Evolutionary conservation across 306 rosid genomes (phyloP), one percentile per base, ranked within the genome.

Genomic region (Cicer yamashitae): DNA sequence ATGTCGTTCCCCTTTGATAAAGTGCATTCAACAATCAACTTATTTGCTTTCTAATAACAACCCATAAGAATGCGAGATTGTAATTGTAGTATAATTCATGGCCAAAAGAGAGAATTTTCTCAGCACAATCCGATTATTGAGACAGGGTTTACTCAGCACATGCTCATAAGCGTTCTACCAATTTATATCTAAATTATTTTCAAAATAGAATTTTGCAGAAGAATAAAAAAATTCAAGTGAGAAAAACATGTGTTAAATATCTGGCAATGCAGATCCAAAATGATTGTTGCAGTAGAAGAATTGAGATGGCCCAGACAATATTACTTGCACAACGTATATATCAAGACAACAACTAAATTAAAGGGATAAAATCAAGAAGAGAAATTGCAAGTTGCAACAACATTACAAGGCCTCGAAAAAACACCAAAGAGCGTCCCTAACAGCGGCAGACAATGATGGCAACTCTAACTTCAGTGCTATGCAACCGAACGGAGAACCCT

Each of bases 401-500:
- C 38, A 77, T 45, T 76, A 64, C 75, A 71, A 46, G 66, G 65
- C 50, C 71, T 61, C 38, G 40, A 17, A 46, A 58, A 60, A 57
- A 67, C 7, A 40, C 48, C 62, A 15, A 34, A 18, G 25, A 57
- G 52, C 13, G 71, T 14, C 56, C 59, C 34, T 59, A 57, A 45
- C 40, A 13, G 70, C 11, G 20, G 70, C 18, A 75, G 40, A n/a
- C 45, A 44, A 45, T 9, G 12, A 43, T 65, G 46, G 57, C 47
- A 71, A 50, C 79, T 67, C 67, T 72, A 71, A 76, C 80, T 65
- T 67, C 13, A 30, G 76, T 59, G 41, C 39, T 14, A 22, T 17
- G 46, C 30, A 41, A 53, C 76, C 58, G 43, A 67, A 66, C 18
- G 68, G n/a, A 30, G 37, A 30, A 30, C 37, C 37, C 37, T 30